phyloP scores from a whole-genome alignment of 306 rosid species.

The Fragaria vesca region DNA sequence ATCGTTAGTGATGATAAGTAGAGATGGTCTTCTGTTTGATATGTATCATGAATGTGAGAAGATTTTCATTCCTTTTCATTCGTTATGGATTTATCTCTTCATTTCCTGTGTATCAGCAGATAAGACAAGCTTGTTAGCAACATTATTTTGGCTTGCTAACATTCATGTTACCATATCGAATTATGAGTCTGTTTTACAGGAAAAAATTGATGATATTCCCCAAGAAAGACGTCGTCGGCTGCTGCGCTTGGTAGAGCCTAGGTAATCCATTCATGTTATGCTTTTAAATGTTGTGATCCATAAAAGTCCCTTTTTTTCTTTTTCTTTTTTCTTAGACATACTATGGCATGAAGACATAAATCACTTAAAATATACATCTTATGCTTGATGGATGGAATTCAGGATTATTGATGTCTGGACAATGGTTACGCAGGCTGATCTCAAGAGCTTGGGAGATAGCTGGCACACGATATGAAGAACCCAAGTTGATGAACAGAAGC shows the following conservation, averaged over 20 bases:
- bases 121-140: not conserved
- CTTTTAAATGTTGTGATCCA: not conserved
- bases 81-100: not conserved
- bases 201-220: conserved; percentile 82
- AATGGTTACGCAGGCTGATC: conserved; percentile 53
- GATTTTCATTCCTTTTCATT: not conserved
- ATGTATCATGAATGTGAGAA: not conserved
- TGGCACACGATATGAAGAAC: conserved; percentile 69
- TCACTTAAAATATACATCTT: not conserved
- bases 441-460: conserved; percentile 89
- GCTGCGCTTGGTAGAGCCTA: conserved; percentile 57
- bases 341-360: not conserved
- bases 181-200: conserved; percentile 38
- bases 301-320: not conserved
- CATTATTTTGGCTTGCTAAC: not conserved
- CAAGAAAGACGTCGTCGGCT: conserved; percentile 76
- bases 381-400: not conserved
- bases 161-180: not conserved
- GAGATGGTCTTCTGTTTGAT: not conserved
- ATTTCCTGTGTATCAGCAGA: not conserved
- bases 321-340: not conserved
- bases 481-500: conserved; percentile 59
- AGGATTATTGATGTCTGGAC: conserved; percentile 28
- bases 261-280: conserved; percentile 37
- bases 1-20: not conserved